These are phyloP conservation scores for Ceratobasidium sp. DNA, from an alignment of 1,284 basidiomycete genomes.

Conservation along the genomic window DNA sequence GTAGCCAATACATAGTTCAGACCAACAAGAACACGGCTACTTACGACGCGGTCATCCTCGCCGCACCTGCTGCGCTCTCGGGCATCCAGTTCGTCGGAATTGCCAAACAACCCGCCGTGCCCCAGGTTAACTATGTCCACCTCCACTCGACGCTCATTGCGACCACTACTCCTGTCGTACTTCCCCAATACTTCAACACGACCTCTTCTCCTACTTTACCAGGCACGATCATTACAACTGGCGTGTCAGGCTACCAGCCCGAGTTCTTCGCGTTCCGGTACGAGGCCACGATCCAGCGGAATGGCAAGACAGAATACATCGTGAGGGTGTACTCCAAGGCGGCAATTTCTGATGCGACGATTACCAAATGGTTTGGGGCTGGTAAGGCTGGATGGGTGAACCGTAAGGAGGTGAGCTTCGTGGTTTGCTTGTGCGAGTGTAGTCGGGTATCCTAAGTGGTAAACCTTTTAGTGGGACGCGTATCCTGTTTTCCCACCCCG, in stretches of 20 bases:
- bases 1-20: conserved; percentile 18
- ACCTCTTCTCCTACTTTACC: conserved; percentile 66
- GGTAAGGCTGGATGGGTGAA: conserved; percentile 84
- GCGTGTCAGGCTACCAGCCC: conserved; percentile 68
- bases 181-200: conserved; percentile 80
- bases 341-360: conserved; percentile 74
- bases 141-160: conserved; percentile 91
- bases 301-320: conserved; percentile 67
- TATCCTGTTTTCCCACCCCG: conserved; percentile 80
- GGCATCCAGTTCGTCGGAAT: conserved; percentile 59
- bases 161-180: conserved; percentile 75
- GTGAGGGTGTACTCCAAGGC: conserved; percentile 90
- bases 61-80: conserved; percentile 78
- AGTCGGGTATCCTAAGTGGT: conserved; percentile 8
- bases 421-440: not conserved
- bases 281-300: conserved; percentile 66
- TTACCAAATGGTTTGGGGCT: conserved; percentile 71
- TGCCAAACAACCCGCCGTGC: conserved; percentile 22
- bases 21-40: conserved; percentile 47
- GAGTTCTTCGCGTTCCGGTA: conserved; percentile 92
- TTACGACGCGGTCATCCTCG: conserved; percentile 80
- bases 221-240: conserved; percentile 79
- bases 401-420: conserved; percentile 72
- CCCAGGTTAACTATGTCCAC: conserved; percentile 69
- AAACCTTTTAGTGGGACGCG: conserved; percentile 73